A percentile compares a stretch with the other conserved stretches of the same genome.
These are phyloP conservation scores for Cytospora piceicola DNA, from an alignment of 2,329 filamentous ascomycete species.

Conservation along the genomic window DNA sequence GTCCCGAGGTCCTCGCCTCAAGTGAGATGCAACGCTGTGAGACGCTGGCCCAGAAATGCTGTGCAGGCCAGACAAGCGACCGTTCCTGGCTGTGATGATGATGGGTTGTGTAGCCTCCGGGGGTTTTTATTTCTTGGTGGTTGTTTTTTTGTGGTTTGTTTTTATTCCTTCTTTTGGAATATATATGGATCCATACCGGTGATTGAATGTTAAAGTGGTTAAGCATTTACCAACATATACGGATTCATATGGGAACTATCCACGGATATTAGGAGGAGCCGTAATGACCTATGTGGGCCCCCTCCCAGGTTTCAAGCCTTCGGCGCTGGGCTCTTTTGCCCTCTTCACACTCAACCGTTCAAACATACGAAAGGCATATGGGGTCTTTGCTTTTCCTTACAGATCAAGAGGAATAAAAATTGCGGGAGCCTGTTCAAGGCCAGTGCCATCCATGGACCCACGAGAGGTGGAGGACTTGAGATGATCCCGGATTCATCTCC, in stretches of 20 bases:
- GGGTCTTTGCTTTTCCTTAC: no score
- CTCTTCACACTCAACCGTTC: no score
- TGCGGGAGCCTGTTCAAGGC: not conserved
- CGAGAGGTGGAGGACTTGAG: not conserved
- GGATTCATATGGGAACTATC: no score
- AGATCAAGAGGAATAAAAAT: not conserved
- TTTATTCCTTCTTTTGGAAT: no score
- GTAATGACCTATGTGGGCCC: not conserved
- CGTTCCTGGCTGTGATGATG: not conserved
- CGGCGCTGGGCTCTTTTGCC: not conserved
- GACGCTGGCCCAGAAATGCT: not conserved
- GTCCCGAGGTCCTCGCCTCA: constrained; percentile 22
- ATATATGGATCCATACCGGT: not conserved
- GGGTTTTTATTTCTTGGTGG: no score
- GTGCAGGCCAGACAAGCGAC: not conserved
- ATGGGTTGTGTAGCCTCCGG: not conserved
- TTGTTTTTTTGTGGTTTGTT: no score
- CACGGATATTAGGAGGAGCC: not conserved
- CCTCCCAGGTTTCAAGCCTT: not conserved
- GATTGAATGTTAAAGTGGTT: not conserved
- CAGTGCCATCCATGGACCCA: not conserved
- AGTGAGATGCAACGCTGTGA: constrained; percentile 16
- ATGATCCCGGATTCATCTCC: not conserved
- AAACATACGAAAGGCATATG: no score
- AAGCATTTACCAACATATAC: not conserved